Base-by-base conservation (phyloP, 768 basidiomycete genomes). In the Naganishia randhawae region DNA sequence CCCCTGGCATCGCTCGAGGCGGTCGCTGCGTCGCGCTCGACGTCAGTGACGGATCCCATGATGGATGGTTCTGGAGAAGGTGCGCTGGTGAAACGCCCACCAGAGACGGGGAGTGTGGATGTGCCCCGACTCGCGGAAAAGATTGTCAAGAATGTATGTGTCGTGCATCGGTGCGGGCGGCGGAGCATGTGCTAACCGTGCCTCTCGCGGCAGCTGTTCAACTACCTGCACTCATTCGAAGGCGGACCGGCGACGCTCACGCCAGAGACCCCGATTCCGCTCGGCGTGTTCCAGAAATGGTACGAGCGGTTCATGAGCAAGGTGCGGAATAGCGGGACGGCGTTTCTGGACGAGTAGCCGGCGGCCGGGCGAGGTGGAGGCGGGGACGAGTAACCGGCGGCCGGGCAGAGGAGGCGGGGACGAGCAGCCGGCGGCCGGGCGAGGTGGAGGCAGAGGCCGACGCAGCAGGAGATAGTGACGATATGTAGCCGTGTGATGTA, bases 231-330 rank as follows among this genome's bases (percentile, higher is more conserved):
- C 68, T 79, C 78, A 0, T 79, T 78, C 55, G 78, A 76, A 19
- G 77, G 76, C n/a, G 77, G 76, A 17, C 65, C 69, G 41, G 68
- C 74, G 50, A 75, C 76, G 41, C 57, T 79, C 29, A 79, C 78
- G 74, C 77, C 77, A 5, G 77, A 79, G n/a, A 79, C 78, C n/a
- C 78, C 77, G 9, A 78, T 79, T 27, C 78, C 78, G 13, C 73
- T 79, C 1, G 76, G 76, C 16, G 76, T 79, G 37, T 79, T 79
- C 69, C 75, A 79, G 61, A 68, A 71, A 63, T 79, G 78, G 78
- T 79, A 78, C 51, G 73, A 75, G 22, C 73, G 76, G 50, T 75
- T 79, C 39, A 69, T 74, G 27, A 67, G 74, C 35, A 79, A 79
- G 68, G 73, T 79, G 69, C 73, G 75, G 45, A 76, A 79, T 62